Conservation (phyloP, 768 basidiomycete species). For the Podaxis carcinomalis region DNA sequence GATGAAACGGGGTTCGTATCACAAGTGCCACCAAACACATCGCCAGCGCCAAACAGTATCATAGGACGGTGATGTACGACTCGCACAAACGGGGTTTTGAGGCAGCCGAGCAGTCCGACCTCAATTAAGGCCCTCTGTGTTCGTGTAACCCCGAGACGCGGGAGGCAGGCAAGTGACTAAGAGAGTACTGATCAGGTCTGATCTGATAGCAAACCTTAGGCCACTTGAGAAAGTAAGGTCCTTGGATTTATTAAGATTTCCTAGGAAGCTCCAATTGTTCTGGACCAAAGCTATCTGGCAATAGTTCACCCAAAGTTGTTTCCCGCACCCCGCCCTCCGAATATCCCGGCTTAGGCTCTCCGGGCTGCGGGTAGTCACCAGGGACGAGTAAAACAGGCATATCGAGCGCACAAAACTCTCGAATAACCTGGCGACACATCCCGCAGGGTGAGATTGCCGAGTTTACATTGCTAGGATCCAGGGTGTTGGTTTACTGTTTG, state of each 20-base stretch:
- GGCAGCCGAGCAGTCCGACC: neutral
- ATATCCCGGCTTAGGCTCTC: conserved; percentile 31
- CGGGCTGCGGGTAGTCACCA: conserved; percentile 47
- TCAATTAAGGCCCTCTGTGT: neutral
- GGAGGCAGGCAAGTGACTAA: too few species aligned
- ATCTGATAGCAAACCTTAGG: too few species aligned
- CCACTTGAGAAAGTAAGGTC: neutral
- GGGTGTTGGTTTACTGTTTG: neutral
- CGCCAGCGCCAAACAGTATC: too few species aligned
- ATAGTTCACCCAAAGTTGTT: conserved; percentile 66
- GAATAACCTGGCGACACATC: conserved; percentile 86
- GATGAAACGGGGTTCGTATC: neutral
- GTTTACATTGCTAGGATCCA: conserved; percentile 55
- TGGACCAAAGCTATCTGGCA: conserved; percentile 89
- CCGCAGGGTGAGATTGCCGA: conserved; percentile 82
- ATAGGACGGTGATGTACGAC: neutral
- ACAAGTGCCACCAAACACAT: too few species aligned
- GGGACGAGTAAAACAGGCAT: conserved; percentile 75
- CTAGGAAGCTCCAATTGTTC: conserved; percentile 63
- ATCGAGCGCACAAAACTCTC: conserved; percentile 75
- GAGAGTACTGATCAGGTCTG: too few species aligned
- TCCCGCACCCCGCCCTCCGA: conserved; percentile 52
- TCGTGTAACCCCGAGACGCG: neutral
- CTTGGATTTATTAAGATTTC: conserved; percentile 2
- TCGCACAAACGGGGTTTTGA: neutral